Evolutionary conservation across 768 basidiomycete genomes (phyloP).

Genomic region (Auriscalpium microsporum): DNA sequence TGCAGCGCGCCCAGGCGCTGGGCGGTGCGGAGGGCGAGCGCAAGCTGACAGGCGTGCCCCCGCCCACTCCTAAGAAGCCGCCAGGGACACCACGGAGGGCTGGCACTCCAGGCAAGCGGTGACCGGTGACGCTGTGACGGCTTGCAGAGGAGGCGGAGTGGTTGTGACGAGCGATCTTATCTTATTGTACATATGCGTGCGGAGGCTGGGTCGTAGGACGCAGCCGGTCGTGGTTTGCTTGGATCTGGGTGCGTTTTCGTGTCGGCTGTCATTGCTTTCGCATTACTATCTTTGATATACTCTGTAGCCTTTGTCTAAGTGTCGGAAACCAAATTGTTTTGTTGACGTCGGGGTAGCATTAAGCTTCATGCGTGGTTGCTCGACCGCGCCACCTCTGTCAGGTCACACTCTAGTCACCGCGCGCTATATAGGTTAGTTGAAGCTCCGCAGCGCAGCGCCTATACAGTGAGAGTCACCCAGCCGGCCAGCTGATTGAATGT

Average conservation of each 20-base stretch:
- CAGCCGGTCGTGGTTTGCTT: background rate
- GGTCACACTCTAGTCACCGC: too few relatives aligned
- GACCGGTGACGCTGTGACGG: too few relatives aligned
- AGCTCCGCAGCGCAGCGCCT: too few relatives aligned
- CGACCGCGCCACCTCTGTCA: too few relatives aligned
- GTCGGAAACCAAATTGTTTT: background rate
- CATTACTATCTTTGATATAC: background rate
- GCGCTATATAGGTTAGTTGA: too few relatives aligned
- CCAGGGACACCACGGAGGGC: conserved; percentile 57
- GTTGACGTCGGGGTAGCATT: background rate
- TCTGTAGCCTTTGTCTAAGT: background rate
- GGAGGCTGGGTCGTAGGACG: too few relatives aligned
- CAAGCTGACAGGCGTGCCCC: conserved; percentile 43
- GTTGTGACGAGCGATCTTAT: background rate
- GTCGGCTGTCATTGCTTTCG: background rate
- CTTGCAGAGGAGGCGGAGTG: too few relatives aligned
- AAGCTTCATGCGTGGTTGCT: too few relatives aligned
- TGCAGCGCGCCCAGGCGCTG: conserved; percentile 49
- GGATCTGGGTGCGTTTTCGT: background rate
- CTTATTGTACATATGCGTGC: background rate
- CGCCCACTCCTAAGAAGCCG: conserved; percentile 39
- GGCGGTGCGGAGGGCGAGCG: conserved; percentile 45
- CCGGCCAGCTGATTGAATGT: too few relatives aligned
- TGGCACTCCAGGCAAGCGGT: background rate
- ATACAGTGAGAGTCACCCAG: too few relatives aligned